A percentile compares a stretch with the other conserved stretches of the same genome.
phyloP scores from a whole-genome alignment of 179 eudicot genomes.

The Actinidia arguta region DNA sequence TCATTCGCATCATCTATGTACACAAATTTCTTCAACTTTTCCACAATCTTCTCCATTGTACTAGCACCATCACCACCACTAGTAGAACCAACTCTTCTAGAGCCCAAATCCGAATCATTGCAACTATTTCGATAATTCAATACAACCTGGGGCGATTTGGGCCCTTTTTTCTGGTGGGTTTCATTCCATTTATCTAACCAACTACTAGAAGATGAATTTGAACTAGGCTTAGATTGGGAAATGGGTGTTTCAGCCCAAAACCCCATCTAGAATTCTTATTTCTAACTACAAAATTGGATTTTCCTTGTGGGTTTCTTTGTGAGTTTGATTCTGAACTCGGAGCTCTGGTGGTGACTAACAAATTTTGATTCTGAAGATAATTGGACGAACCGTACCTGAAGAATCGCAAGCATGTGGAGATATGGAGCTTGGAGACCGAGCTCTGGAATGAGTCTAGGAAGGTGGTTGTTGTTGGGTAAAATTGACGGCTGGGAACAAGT shows the following conservation, averaged over 20 bases:
- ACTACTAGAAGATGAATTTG: constrained; percentile 37
- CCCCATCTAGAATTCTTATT: constrained; percentile 17
- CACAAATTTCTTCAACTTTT: constrained; percentile 84
- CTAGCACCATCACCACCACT: constrained; percentile 41
- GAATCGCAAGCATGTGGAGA: constrained; percentile 40
- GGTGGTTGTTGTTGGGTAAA: constrained; percentile 54
- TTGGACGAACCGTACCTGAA: constrained; percentile 50
- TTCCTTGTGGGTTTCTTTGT: constrained; percentile 28
- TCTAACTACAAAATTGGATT: constrained; percentile 32
- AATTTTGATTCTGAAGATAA: constrained; percentile 35
- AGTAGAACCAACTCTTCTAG: constrained; percentile 22
- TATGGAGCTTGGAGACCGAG: constrained; percentile 59
- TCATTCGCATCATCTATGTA: constrained; percentile 71
- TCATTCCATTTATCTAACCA: constrained; percentile 89
- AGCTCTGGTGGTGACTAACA: constrained; percentile 8
- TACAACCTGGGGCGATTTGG: constrained; percentile 47
- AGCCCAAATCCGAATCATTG: constrained; percentile 39
- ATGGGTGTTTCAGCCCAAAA: constrained; percentile 20
- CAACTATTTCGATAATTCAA: constrained; percentile 55
- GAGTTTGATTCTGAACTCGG: constrained; percentile 26
- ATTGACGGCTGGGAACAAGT: constrained; percentile 53
- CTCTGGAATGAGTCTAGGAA: constrained; percentile 58
- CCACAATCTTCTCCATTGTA: constrained; percentile 94
- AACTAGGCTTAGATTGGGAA: constrained; percentile 23
- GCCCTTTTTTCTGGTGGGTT: constrained; percentile 35